These are phyloP conservation scores for Pulveroboletus ravenelii DNA, from an alignment of 768 basidiomycete genomes.

Conservation along the genomic window DNA sequence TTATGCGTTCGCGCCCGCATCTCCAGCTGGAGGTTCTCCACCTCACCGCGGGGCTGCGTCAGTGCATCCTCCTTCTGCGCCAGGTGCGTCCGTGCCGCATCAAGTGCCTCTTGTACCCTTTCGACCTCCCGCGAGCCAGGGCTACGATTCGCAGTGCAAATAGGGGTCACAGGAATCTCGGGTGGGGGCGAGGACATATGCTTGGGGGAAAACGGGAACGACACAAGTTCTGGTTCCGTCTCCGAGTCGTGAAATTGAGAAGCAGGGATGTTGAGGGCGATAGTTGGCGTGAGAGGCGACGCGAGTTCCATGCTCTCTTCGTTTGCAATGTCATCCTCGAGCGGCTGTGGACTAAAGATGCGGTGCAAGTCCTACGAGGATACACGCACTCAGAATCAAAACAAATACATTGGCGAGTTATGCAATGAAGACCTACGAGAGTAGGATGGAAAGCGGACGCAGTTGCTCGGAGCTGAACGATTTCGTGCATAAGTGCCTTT, in stretches of 20 bases:
- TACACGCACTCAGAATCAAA: not conserved
- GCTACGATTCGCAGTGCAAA: not conserved
- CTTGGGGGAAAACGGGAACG: constrained; percentile 19
- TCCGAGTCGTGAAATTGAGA: not conserved
- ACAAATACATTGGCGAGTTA: not conserved
- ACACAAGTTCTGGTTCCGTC: constrained; percentile 13
- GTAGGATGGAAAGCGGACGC: not conserved
- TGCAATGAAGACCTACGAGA: constrained; percentile 2
- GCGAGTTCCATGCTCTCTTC: constrained; percentile 51
- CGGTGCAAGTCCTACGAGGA: constrained; percentile 4
- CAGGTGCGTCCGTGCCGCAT: constrained; percentile 18
- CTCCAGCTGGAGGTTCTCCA: constrained; percentile 18
- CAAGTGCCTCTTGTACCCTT: constrained; percentile 19
- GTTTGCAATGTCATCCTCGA: constrained; percentile 33
- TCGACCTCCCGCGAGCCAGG: constrained; percentile 16
- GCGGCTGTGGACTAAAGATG: constrained; percentile 14
- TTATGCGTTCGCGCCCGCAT: not conserved
- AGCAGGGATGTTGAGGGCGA: constrained; percentile 12
- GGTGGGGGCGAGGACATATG: constrained; percentile 15
- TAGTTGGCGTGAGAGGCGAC: constrained; percentile 42
- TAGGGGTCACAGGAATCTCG: not conserved
- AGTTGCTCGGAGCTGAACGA: constrained; percentile 15
- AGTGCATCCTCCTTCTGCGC: constrained; percentile 22
- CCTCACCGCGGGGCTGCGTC: constrained; percentile 17
- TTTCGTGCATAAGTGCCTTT: constrained; percentile 31